A percentile compares a stretch with the other conserved stretches of the same genome.
Evolutionary conservation across 2,329 filamentous ascomycete species (phyloP).

Genomic region (Cercospora sp.): DNA sequence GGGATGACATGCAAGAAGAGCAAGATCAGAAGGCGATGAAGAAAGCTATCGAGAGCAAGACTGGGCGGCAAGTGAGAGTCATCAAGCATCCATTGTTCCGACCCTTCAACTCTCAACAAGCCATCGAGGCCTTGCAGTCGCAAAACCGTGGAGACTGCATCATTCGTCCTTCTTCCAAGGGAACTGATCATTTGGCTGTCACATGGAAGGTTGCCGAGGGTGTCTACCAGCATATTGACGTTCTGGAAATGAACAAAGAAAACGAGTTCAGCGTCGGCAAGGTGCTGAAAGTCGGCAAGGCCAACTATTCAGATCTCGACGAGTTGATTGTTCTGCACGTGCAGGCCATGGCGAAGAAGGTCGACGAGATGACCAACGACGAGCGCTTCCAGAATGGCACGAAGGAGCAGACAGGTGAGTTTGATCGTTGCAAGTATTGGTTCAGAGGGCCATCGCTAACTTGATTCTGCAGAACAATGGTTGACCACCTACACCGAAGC

Average conservation of each 20-base stretch:
- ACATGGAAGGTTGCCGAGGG: conserved; percentile 98
- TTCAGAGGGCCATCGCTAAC: conserved; percentile 6
- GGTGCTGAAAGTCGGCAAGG: conserved; percentile 80
- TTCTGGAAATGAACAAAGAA: conserved; percentile 93
- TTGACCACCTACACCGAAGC: conserved; percentile 92
- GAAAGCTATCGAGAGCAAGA: conserved; percentile 77
- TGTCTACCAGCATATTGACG: conserved; percentile 97
- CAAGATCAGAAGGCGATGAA: conserved; percentile 75
- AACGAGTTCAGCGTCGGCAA: conserved; percentile 93
- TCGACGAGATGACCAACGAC: conserved; percentile 90
- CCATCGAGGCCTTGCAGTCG: conserved; percentile 87
- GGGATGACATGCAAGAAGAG: conserved; percentile 66
- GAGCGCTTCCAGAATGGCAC: conserved; percentile 89
- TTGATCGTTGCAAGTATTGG: not conserved
- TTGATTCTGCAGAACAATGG: conserved; percentile 72
- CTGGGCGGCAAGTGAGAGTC: conserved; percentile 84
- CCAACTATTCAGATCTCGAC: conserved; percentile 92
- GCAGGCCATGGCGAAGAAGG: conserved; percentile 96
- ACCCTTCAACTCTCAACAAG: conserved; percentile 87
- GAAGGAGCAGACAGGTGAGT: conserved; percentile 78
- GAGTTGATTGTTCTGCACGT: conserved; percentile 97
- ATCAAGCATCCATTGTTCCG: conserved; percentile 98
- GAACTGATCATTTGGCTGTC: conserved; percentile 89
- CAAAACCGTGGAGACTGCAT: conserved; percentile 86
- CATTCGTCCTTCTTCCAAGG: conserved; percentile 92